phyloP scores from a whole-genome alignment of 768 basidiomycete genomes.

The Gelatoporia subvermispora region DNA sequence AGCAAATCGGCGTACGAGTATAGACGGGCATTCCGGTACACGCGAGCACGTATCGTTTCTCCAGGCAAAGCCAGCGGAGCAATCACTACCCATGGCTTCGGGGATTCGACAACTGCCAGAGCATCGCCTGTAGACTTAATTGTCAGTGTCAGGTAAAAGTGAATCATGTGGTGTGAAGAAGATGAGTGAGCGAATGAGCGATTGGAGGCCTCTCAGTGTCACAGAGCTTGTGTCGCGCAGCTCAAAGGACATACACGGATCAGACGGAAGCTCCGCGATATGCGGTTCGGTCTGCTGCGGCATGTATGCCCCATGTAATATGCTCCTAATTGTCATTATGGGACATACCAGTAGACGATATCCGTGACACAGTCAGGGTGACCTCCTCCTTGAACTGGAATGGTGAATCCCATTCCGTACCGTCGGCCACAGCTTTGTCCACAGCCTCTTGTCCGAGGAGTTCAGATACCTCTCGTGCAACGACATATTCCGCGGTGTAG shows the following conservation, averaged over 20 bases:
- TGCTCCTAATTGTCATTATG: too few relatives aligned
- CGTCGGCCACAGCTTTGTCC: constrained; percentile 41
- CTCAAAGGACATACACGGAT: too few relatives aligned
- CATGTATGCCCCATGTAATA: too few relatives aligned
- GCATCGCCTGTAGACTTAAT: constrained; percentile 50
- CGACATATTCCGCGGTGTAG: constrained; percentile 69
- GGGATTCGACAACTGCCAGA: constrained; percentile 46
- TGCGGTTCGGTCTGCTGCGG: too few relatives aligned
- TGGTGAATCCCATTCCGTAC: constrained; percentile 53
- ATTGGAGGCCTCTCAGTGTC: too few relatives aligned
- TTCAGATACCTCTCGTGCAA: constrained; percentile 63
- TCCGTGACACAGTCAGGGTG: constrained; percentile 52
- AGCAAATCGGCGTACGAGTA: constrained; percentile 77
- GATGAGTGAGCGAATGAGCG: too few relatives aligned
- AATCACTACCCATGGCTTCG: constrained; percentile 73
- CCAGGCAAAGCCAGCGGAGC: constrained; percentile 83
- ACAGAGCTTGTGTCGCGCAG: too few relatives aligned
- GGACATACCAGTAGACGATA: constrained; percentile 59
- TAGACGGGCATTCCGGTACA: constrained; percentile 67
- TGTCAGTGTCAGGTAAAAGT: too few relatives aligned
- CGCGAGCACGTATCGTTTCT: constrained; percentile 67
- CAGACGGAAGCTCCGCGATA: too few relatives aligned
- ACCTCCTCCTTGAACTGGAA: constrained; percentile 55
- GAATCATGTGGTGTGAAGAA: too few relatives aligned
- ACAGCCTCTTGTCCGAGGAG: constrained; percentile 62